phyloP scores from a whole-genome alignment of 352 stramenopile species.

The Globisporangium cylindrosporum region DNA sequence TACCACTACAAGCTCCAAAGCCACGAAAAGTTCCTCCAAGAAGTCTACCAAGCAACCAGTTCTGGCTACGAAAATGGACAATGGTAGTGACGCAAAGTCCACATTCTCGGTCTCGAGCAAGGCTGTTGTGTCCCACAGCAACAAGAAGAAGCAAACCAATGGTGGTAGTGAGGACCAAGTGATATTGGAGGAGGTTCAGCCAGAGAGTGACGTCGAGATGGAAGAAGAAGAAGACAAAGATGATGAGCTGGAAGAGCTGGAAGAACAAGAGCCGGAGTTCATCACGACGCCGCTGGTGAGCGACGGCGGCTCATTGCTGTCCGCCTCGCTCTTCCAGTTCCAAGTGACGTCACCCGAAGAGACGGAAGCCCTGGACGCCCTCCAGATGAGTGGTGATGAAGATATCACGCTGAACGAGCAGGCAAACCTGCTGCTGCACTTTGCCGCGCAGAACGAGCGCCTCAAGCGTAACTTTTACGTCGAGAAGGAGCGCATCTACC shows the following conservation, averaged over 20 bases:
- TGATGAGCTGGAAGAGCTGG: constrained; percentile 28
- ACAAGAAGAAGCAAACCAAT: background rate
- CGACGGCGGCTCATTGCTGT: constrained; percentile 37
- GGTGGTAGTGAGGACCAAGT: background rate
- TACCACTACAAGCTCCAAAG: background rate
- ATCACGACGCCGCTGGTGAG: constrained; percentile 32
- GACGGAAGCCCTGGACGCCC: background rate
- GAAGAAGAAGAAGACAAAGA: constrained; percentile 26
- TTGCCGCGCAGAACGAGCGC: constrained; percentile 46
- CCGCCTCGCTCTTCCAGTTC: constrained; percentile 46
- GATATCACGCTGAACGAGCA: constrained; percentile 30
- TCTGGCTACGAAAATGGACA: background rate
- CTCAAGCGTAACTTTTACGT: constrained; percentile 44
- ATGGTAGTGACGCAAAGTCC: background rate
- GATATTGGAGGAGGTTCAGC: background rate
- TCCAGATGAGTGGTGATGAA: constrained; percentile 3
- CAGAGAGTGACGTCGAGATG: constrained; percentile 19
- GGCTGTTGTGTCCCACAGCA: background rate
- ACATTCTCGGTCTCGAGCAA: background rate
- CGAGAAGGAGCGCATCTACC: constrained; percentile 48
- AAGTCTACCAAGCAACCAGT: constrained; percentile 6
- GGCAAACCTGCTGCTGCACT: constrained; percentile 38
- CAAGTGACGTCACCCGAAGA: background rate
- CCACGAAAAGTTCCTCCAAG: background rate
- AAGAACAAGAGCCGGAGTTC: constrained; percentile 43